A percentile compares a stretch with the other conserved stretches of the same genome.
Conservation (phyloP, 345 rosid species). For the Pistacia vera region DNA sequence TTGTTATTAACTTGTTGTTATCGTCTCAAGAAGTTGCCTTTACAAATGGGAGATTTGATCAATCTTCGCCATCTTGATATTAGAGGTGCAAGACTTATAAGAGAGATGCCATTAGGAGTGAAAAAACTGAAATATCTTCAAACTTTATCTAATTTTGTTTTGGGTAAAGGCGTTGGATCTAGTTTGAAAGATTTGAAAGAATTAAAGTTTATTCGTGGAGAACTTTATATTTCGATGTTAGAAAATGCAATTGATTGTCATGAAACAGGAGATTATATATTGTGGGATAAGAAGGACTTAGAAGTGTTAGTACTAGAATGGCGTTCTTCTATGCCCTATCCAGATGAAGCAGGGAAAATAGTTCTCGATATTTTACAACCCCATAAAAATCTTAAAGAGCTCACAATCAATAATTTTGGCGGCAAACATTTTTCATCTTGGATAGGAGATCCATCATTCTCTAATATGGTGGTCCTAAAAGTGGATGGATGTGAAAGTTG, state of each 20-base stretch:
- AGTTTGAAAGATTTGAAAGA: not conserved
- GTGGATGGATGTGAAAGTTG: not conserved
- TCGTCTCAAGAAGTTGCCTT: not conserved
- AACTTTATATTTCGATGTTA: not conserved
- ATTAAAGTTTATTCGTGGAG: no score
- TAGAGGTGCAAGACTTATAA: not conserved
- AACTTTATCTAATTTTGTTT: not conserved
- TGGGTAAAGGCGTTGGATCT: not conserved
- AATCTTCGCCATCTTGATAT: not conserved
- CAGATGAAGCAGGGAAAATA: not conserved
- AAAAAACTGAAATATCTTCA: not conserved
- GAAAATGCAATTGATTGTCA: not conserved
- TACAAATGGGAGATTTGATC: not conserved
- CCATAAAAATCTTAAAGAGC: not conserved
- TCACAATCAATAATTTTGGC: not conserved
- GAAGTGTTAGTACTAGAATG: not conserved
- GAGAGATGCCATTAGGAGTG: not conserved
- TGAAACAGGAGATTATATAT: not conserved
- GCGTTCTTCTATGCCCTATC: not conserved
- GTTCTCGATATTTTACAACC: not conserved
- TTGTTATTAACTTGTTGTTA: not conserved
- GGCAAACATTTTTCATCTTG: not conserved
- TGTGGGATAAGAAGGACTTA: not conserved
- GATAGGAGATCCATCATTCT: conserved; percentile 1
- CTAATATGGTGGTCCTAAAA: not conserved